These are phyloP conservation scores for Cyclotella sp. DNA, from an alignment of 108 stramenopile species.

Conservation along the genomic window DNA sequence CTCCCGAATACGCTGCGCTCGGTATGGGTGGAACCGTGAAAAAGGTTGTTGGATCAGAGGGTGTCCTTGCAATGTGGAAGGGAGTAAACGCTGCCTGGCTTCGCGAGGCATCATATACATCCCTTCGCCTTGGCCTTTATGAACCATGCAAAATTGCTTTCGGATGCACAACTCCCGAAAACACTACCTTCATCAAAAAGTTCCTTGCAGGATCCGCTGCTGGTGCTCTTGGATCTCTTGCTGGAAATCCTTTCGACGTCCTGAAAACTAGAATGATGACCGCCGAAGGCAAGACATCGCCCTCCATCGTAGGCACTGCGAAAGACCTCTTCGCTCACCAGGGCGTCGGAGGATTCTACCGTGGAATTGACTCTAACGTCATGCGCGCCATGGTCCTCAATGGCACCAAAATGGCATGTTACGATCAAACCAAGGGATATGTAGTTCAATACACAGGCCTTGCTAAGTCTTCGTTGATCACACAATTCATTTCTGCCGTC, in stretches of 20 bases:
- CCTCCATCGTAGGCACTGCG: constrained; percentile 71
- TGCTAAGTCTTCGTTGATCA: constrained; percentile 59
- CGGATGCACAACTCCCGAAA: constrained; percentile 71
- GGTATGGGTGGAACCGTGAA: constrained; percentile 81
- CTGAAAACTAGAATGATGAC: constrained; percentile 93
- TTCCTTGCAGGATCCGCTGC: constrained; percentile 87
- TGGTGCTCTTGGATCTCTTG: constrained; percentile 87
- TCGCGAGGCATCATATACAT: constrained; percentile 94
- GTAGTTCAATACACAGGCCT: constrained; percentile 73
- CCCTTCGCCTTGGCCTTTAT: constrained; percentile 91
- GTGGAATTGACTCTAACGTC: constrained; percentile 92
- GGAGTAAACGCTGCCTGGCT: constrained; percentile 92
- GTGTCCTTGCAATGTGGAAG: constrained; percentile 85
- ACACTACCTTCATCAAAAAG: constrained; percentile 82
- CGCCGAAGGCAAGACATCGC: constrained; percentile 61
- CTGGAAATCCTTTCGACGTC: constrained; percentile 95
- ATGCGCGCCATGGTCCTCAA: constrained; percentile 93
- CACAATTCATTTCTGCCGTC: constrained; percentile 79
- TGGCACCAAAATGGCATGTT: constrained; percentile 94
- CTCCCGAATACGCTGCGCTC: constrained; percentile 73
- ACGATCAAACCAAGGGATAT: constrained; percentile 87
- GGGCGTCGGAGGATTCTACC: constrained; percentile 91
- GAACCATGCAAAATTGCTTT: constrained; percentile 89
- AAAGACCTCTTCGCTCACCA: constrained; percentile 73
- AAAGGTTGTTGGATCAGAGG: constrained; percentile 78